Evolutionary conservation across 2,329 filamentous ascomycete genomes (phyloP).

Genomic region (Trichoderma arundinaceum): DNA sequence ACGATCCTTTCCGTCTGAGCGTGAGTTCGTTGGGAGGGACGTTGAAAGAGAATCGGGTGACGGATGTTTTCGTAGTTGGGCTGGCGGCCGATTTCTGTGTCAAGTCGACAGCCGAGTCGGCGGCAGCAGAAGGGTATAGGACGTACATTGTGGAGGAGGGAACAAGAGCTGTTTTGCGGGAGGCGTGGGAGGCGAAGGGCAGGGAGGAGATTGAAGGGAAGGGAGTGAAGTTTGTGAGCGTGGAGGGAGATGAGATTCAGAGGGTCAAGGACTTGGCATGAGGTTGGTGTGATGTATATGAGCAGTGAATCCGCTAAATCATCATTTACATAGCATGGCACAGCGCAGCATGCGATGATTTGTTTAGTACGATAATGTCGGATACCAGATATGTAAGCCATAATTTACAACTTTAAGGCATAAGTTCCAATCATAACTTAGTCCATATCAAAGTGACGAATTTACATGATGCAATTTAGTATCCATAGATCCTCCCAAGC

Average conservation of each 20-base stretch:
- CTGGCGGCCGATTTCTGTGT: conserved; percentile 92
- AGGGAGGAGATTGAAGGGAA: not conserved
- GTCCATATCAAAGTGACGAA: not conserved
- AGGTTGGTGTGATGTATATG: not conserved
- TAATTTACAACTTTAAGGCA: too few species aligned
- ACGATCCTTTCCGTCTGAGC: conserved; percentile 73
- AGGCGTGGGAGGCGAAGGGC: conserved; percentile 63
- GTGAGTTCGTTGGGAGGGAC: conserved; percentile 67
- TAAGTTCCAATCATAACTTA: not conserved
- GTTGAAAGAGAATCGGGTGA: conserved; percentile 65
- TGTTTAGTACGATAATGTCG: too few species aligned
- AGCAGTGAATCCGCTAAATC: too few species aligned
- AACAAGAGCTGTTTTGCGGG: conserved; percentile 72
- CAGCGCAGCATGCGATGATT: too few species aligned
- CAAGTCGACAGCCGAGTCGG: conserved; percentile 78
- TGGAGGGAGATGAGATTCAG: conserved; percentile 5
- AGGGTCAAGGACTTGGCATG: not conserved
- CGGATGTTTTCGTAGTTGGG: conserved; percentile 84
- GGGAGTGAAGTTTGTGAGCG: conserved; percentile 16
- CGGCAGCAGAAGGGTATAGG: conserved; percentile 73
- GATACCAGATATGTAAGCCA: too few species aligned
- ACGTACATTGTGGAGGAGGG: conserved; percentile 80
- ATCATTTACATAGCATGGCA: too few species aligned
- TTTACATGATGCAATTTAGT: not conserved
- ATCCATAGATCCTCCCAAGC: not conserved